phyloP scores from a whole-genome alignment of 1,139 yeast species.

The Magnusiomyces fungicola region DNA sequence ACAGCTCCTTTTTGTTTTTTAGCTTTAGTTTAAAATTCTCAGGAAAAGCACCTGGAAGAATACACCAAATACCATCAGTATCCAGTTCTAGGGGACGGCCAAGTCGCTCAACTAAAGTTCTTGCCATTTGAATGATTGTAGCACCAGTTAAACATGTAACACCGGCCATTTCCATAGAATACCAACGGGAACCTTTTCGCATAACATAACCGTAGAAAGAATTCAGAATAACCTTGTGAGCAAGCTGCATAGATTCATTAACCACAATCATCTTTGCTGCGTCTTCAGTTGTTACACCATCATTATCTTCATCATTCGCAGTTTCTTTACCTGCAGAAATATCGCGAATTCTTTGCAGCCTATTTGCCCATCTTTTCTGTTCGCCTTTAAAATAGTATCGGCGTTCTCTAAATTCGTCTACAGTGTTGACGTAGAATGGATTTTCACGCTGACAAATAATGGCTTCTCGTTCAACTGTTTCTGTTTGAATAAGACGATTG shows the following conservation, averaged over 20 bases:
- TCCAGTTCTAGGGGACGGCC: constrained; percentile 96
- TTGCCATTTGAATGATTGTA: constrained; percentile 94
- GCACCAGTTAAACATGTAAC: constrained; percentile 98
- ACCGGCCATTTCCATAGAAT: constrained; percentile 99
- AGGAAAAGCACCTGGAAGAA: constrained; percentile 85
- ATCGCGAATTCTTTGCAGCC: constrained; percentile 48
- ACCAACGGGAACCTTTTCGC: constrained; percentile 99
- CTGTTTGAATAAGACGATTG: constrained; percentile 71
- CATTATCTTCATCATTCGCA: constrained; percentile 44
- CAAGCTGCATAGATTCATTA: constrained; percentile 91
- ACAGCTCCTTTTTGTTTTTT: constrained; percentile 69
- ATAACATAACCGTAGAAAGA: constrained; percentile 97
- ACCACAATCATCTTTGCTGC: constrained; percentile 90
- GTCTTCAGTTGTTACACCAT: constrained; percentile 61
- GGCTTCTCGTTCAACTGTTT: constrained; percentile 83
- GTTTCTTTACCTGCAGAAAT: too few relatives aligned
- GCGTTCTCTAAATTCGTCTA: constrained; percentile 88
- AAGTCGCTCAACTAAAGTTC: constrained; percentile 83
- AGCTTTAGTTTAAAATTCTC: constrained; percentile 70
- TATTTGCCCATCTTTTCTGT: constrained; percentile 92
- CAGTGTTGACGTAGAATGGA: constrained; percentile 94
- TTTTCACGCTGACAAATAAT: constrained; percentile 96
- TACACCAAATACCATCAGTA: constrained; percentile 99
- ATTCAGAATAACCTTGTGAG: constrained; percentile 93
- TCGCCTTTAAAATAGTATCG: constrained; percentile 92